Base-by-base conservation (phyloP, 208 protist genomes). In the Hexamita inflata region DNA sequence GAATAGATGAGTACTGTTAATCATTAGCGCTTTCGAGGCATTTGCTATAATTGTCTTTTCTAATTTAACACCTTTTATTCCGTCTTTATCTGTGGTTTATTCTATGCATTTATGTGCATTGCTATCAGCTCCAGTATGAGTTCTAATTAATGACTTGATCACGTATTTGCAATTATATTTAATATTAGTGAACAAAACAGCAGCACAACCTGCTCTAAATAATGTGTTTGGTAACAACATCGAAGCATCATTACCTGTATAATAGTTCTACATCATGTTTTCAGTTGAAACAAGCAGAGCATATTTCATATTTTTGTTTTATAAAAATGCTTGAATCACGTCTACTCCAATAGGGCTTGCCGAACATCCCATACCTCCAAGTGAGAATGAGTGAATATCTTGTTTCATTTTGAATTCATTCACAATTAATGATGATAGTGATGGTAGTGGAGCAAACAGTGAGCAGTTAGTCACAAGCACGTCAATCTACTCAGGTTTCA, bases 1-100 rank as follows among this genome's bases (percentile, higher is more conserved):
- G 1, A 89, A n/a, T n/a, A n/a, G n/a, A n/a, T n/a, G n/a, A n/a
- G n/a, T n/a, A n/a, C n/a, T n/a, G n/a, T n/a, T n/a, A n/a, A n/a
- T n/a, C n/a, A n/a, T n/a, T n/a, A n/a, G 57, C 24, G 82, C 85
- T 24, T 86, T 70, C 49, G 78, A 83, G 19, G 83, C 81, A 32
- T 80, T 76, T 0, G 74, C 32, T 68, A 87, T 79, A n/a, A 89
- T 73, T 29, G 77, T 42, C 60, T 80, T 83, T 1, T 74, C 78
- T 2, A 89, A 74, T 28, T 81, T 42, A 2, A 89, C 87, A 67
- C 85, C 84, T 34, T 42, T 57, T n/a, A 78, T 75, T 58, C 76
- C 78, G 28, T 81, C 59, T 0, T 15, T 32, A 74, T 89, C 86
- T 60, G 84, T 81, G 0, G 59, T 73, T 78, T 88, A 84, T 60